phyloP scores from a whole-genome alignment of 106 monocot genomes.

The Dendrobium nobile region DNA sequence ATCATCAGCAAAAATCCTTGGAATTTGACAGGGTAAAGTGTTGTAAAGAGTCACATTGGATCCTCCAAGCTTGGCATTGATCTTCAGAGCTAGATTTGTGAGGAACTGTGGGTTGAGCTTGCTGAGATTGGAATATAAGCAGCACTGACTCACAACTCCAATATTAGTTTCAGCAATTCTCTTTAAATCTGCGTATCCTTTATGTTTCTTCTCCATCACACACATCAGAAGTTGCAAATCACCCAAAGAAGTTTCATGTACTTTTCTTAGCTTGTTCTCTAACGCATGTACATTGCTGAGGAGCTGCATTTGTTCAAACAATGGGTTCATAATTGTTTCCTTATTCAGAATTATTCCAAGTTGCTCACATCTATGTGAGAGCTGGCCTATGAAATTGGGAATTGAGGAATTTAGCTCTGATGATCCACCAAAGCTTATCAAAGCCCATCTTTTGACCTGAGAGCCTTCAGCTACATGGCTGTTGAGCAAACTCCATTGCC shows the following conservation, averaged over 20 bases:
- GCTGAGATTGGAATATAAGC: constrained; percentile 61
- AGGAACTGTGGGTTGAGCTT: constrained; percentile 63
- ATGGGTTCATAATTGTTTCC: constrained; percentile 31
- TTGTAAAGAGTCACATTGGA: constrained; percentile 66
- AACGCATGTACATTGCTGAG: constrained; percentile 43
- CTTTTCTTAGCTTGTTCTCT: constrained; percentile 53
- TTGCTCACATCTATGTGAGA: constrained; percentile 53
- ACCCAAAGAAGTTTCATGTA: constrained; percentile 48
- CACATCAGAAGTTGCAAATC: constrained; percentile 75
- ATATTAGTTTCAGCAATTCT: constrained; percentile 79
- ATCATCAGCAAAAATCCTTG: constrained; percentile 45
- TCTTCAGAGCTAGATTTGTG: constrained; percentile 74
- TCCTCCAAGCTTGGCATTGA: constrained; percentile 88
- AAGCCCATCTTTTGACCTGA: constrained; percentile 63
- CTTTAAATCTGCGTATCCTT: constrained; percentile 80
- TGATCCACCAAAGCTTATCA: constrained; percentile 79
- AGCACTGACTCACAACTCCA: constrained; percentile 81
- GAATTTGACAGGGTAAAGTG: constrained; percentile 53
- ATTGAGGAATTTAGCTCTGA: constrained; percentile 52
- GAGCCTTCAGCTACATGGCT: constrained; percentile 84
- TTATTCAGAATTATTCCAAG: constrained; percentile 62
- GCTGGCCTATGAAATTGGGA: constrained; percentile 63
- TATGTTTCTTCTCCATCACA: constrained; percentile 90
- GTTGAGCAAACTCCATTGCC: constrained; percentile 88
- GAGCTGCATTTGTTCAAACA: constrained; percentile 57